Conservation (phyloP, 306 rosid genomes). For the Canavalia ensiformis region DNA sequence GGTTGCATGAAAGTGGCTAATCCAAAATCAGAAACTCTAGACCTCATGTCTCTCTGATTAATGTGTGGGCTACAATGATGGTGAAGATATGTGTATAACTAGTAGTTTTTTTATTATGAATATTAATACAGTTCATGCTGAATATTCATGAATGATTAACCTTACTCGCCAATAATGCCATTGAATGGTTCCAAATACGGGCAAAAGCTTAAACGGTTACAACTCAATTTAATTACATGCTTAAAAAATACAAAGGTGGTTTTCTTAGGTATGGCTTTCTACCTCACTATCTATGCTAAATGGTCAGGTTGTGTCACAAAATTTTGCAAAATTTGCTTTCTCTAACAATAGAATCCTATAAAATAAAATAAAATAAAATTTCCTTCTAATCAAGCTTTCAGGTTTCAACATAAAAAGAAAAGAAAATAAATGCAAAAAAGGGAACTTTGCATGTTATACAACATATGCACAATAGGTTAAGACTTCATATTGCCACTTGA, state of each 20-base stretch:
- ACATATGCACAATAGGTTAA: neutral
- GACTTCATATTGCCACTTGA: neutral
- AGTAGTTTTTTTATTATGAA: neutral
- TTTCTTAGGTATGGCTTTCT: slow-evolving; percentile 66
- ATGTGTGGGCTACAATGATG: too few relatives aligned
- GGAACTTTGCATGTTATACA: neutral
- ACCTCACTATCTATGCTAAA: neutral
- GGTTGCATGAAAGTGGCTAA: too few relatives aligned
- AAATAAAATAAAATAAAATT: too few relatives aligned
- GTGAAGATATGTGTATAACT: too few relatives aligned
- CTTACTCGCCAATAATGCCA: neutral
- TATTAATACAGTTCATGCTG: neutral
- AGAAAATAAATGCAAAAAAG: too few relatives aligned
- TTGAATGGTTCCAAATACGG: slow-evolving; percentile 1
- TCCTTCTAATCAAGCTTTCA: too few relatives aligned
- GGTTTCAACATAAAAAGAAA: too few relatives aligned
- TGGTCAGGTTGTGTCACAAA: neutral
- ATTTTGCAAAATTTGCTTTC: slow-evolving; percentile 9
- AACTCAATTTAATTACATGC: neutral
- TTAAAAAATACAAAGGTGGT: slow-evolving; percentile 54
- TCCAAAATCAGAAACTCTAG: too few relatives aligned
- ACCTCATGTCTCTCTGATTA: too few relatives aligned
- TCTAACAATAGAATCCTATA: too few relatives aligned
- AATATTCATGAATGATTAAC: slow-evolving; percentile 8
- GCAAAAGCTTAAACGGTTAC: neutral